phyloP scores from a whole-genome alignment of 257 asterid genomes.

The Linaria vulgaris region DNA sequence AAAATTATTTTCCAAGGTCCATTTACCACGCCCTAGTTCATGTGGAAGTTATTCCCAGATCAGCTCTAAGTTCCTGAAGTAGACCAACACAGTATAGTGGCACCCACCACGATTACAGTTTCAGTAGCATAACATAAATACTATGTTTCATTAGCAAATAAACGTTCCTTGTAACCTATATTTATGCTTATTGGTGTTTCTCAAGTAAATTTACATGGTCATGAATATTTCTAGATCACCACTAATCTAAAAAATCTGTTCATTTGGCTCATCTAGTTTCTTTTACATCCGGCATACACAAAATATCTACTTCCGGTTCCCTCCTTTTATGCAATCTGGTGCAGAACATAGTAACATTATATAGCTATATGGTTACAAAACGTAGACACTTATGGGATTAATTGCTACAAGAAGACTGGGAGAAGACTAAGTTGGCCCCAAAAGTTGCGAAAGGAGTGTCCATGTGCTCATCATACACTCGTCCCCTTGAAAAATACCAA shows the following conservation, averaged over 20 bases:
- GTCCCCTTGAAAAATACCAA: no score
- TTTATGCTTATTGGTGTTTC: background rate
- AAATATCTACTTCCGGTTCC: no score
- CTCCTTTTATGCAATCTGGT: background rate
- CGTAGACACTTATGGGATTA: background rate
- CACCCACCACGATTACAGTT: background rate
- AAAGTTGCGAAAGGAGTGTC: slow-evolving; percentile 2
- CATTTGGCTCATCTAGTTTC: background rate
- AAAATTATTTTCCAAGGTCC: slow-evolving; percentile 7
- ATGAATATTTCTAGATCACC: background rate
- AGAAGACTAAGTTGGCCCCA: slow-evolving; percentile 9
- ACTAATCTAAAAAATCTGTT: background rate
- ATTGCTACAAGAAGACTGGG: background rate
- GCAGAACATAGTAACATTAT: background rate
- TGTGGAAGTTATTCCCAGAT: slow-evolving; percentile 9
- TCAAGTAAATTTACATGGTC: slow-evolving; percentile 1
- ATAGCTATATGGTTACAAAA: slow-evolving; percentile 8
- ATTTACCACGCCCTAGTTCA: slow-evolving; percentile 5
- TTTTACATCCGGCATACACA: no score
- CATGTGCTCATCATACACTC: no score
- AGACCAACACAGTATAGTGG: no score
- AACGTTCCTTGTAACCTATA: background rate
- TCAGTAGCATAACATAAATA: slow-evolving; percentile 8
- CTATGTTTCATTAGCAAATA: background rate
- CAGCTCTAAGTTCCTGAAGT: background rate